phyloP scores from a whole-genome alignment of 129 eudicot genomes.

The Chrysanthemum lavandulifolium region DNA sequence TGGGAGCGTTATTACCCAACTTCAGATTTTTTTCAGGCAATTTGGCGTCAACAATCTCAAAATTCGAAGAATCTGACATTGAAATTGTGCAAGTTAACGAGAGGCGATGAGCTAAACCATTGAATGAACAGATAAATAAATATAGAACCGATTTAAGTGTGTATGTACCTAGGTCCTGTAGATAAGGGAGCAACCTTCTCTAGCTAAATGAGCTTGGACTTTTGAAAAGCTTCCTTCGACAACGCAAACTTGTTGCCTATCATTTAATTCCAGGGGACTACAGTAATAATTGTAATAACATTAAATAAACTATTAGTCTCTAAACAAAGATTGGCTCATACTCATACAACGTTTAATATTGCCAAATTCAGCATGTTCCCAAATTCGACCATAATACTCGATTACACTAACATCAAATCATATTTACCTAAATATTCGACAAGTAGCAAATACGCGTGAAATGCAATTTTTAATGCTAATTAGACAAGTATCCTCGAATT shows the following conservation, averaged over 20 bases:
- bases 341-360: too few relatives aligned
- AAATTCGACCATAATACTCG: neutral
- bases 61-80: conserved; percentile 29
- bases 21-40: conserved; percentile 19
- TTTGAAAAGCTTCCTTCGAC: conserved; percentile 48
- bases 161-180: conserved; percentile 31
- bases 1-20: conserved; percentile 6
- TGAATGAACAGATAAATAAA: neutral
- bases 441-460: too few relatives aligned
- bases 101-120: neutral
- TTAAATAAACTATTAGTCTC: neutral
- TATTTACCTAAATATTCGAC: too few relatives aligned
- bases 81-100: neutral
- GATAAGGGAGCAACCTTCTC: conserved; percentile 61
- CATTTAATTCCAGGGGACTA: neutral
- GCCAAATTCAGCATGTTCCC: neutral
- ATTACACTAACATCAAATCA: too few relatives aligned
- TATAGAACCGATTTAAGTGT: conserved; percentile 16
- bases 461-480: too few relatives aligned
- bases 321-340: neutral
- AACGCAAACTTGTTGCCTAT: conserved; percentile 37
- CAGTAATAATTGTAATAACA: neutral
- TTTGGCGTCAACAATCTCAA: conserved; percentile 40
- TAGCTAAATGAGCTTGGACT: conserved; percentile 60
- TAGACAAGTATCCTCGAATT: too few relatives aligned